Base-by-base conservation (phyloP, 345 rosid species). In the Eucalyptus viminalis region DNA sequence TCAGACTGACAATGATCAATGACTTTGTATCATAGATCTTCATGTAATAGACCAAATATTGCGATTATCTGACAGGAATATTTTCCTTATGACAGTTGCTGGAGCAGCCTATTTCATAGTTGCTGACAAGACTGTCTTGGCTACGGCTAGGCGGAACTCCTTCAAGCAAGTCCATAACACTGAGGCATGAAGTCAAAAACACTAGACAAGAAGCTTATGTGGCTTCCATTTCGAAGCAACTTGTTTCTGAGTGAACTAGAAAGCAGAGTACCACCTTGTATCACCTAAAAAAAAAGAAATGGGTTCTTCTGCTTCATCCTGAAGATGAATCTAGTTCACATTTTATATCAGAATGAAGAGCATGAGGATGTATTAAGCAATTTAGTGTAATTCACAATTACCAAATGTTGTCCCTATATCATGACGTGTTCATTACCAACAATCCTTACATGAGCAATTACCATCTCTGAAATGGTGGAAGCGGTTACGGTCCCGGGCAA, bases 31-130 rank as follows among this genome's bases (percentile, higher is more conserved):
- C 83, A 76, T 21, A 76, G 43, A 76, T 37, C 45, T 76, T 37
- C 47, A 37, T 37, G 87, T 47, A 47, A 86, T 86, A 86, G 54
- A 27, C 44, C 27, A 49, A n/a, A 31, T 10, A 31, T 56, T 50
- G 44, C 25, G 16, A 51, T 86, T 49, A 49, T 2, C 62, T 86
- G 24, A 49, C 45, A 11, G 44, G 43, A 86, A 49, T 27, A 19
- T 17, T 47, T 86, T 2, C 21, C 87, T 86, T 47, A 45, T 34
- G 17, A 31, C 94, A 95, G 99, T 92, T 92, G 95, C 99, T 21
- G 96, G 96, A 85, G 98, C 99, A 15, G 98, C 99, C 13, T 97
- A 95, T 93, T 97, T 97, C 91, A 96, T 97, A 88, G 96, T 95
- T 29, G 98, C 99, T 17, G 99, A 97, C 95, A 97, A 97, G 97